Base-by-base conservation (phyloP, 108 stramenopile species). In the Skeletonema grethae region DNA sequence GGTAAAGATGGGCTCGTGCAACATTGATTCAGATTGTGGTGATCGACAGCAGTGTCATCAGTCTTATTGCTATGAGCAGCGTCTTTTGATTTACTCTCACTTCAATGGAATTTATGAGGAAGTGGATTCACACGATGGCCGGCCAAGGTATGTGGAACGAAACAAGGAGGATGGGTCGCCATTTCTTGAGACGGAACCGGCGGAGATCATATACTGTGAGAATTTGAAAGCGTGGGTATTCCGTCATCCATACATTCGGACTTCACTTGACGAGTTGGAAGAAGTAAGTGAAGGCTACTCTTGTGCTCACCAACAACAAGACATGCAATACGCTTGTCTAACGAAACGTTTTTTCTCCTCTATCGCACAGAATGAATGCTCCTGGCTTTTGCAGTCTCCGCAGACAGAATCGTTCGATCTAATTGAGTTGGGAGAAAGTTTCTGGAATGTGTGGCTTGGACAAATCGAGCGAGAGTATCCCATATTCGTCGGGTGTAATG, bases 101-200 rank as follows among this genome's bases (percentile, higher is more conserved):
- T 76, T 76, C 29, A 68, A 67, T 39, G 75, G 75, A 2, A 62
- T 76, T 12, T 76, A 76, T 16, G 31, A 53, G 24, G 75, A 67
- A 29, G 10, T 10, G 9, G 29, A 13, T 31, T 11, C 9, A 11
- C 45, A 61, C 32, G 61, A 63, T 18, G 67, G 67, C 13, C 58
- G 67, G 61, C 75, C 75, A 13, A 31, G 58, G 36, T 76, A 76
- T 30, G 39, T 76, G 16, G 75, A 76, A 57, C 61, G 56, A 20
- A 61, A 68, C 39, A 76, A 76, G 45, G 18, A 60, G n/a, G 15
- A 20, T 68, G 63, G 29, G 16, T 39, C 22, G 31, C 39, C n/a
- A 63, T 48, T 48, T n/a, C n/a, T 6, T 18, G 46, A 48, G 46
- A 18, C 46, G 18, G 31, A 16, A 25, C 39, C 59, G 16, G 75